A percentile compares a stretch with the other conserved stretches of the same genome.
Conservation (phyloP, 78 protist species). For the Emiliania huxleyi region DNA sequence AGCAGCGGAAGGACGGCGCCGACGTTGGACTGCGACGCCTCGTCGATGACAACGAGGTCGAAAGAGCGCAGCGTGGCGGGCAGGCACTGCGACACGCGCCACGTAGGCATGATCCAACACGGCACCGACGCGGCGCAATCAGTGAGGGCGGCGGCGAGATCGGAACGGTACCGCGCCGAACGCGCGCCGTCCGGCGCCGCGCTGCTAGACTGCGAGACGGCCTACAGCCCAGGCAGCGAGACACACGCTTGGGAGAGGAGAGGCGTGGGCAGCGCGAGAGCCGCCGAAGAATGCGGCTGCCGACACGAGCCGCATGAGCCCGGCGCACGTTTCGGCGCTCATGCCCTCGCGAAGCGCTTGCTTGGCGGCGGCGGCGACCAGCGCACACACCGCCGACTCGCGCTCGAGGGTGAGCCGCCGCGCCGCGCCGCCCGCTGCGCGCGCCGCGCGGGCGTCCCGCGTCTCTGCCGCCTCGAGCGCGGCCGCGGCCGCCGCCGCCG, state of each 20-base stretch:
- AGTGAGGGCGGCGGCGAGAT: conserved; percentile 6
- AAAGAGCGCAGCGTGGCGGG: not conserved
- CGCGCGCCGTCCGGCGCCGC: not conserved
- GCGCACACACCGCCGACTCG: conserved; percentile 8
- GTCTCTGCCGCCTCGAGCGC: not conserved
- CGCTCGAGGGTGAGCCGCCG: not conserved
- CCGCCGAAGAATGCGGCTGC: too few relatives aligned
- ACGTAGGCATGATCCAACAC: conserved; percentile 25
- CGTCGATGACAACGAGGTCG: conserved; percentile 16
- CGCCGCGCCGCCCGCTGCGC: not conserved
- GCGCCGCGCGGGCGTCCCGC: not conserved
- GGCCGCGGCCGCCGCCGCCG: not conserved
- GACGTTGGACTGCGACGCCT: conserved; percentile 21
- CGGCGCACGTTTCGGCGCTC: not conserved
- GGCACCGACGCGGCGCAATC: not conserved
- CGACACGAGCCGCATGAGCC: conserved; percentile 6
- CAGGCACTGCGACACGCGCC: not conserved
- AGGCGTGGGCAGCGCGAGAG: too few relatives aligned
- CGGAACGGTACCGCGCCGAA: not conserved
- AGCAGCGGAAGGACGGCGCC: not conserved
- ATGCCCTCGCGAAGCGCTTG: conserved; percentile 9
- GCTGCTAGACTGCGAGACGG: not conserved
- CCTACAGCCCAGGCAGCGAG: too few relatives aligned
- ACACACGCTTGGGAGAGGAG: too few relatives aligned
- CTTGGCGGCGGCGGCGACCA: conserved; percentile 15